Conservation (phyloP, 2,329 filamentous ascomycete genomes). For the Nemania abortiva region DNA sequence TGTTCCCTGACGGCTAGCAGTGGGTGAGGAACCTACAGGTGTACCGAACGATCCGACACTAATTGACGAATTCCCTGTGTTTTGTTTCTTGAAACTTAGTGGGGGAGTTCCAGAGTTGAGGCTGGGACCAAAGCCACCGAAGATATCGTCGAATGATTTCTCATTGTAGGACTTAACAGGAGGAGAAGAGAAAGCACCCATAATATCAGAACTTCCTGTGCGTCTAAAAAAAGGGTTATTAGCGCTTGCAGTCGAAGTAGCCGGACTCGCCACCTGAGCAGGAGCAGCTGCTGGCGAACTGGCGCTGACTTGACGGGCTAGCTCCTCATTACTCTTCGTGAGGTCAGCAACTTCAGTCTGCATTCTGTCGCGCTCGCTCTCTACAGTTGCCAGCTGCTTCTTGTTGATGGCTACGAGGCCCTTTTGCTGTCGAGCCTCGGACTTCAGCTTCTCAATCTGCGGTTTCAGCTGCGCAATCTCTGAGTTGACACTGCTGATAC, state of each 20-base stretch:
- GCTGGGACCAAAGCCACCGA: conserved; percentile 73
- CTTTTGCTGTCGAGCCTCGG: conserved; percentile 93
- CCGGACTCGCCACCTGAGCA: conserved; percentile 74
- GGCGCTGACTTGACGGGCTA: conserved; percentile 64
- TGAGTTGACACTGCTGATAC: conserved; percentile 83
- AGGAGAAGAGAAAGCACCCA: conserved; percentile 65
- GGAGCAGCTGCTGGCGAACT: conserved; percentile 61
- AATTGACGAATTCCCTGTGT: conserved; percentile 67
- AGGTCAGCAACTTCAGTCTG: conserved; percentile 81
- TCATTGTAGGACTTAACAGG: conserved; percentile 63
- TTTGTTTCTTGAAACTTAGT: conserved; percentile 70
- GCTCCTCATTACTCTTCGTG: conserved; percentile 71
- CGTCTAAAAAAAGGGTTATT: conserved; percentile 96
- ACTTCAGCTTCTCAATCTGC: conserved; percentile 91
- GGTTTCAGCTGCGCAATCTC: conserved; percentile 88
- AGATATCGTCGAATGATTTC: conserved; percentile 86
- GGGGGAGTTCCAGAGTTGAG: conserved; percentile 59
- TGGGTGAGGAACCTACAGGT: conserved; percentile 70
- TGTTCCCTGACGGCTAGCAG: conserved; percentile 72
- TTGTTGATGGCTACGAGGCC: conserved; percentile 98
- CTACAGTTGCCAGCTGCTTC: conserved; percentile 92
- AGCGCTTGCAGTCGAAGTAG: conserved; percentile 74
- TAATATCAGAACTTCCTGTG: conserved; percentile 71
- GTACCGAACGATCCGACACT: conserved; percentile 66
- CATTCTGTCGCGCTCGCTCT: conserved; percentile 88